Percentiles rank a stretch among this genome's conserved stretches.
phyloP scores from a whole-genome alignment of 139 green algal genomes.

The Bryopsis sp. region DNA sequence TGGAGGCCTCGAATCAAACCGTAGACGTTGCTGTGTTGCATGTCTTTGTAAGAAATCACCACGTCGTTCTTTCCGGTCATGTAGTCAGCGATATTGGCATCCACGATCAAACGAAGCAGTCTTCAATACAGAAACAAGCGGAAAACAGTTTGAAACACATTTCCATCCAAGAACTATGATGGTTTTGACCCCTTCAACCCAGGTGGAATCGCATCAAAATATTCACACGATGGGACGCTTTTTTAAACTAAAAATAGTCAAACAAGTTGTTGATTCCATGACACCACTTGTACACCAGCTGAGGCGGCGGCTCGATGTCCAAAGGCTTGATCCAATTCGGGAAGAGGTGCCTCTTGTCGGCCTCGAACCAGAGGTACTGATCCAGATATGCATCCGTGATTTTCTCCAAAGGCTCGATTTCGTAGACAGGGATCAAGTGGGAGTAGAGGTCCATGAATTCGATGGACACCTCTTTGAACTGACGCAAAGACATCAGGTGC shows the following conservation, averaged over 20 bases:
- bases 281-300: conserved; percentile 99
- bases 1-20: conserved; percentile 96
- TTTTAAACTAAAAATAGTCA: conserved; percentile 88
- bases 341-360: conserved; percentile 95
- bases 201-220: no score
- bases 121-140: no score
- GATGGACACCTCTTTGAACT: conserved; percentile 97
- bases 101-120: conserved; percentile 93
- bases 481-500: conserved; percentile 93
- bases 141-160: no score
- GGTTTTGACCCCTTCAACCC: no score
- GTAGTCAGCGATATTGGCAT: conserved; percentile 99
- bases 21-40: conserved; percentile 98
- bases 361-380: conserved; percentile 86
- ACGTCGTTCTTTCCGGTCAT: conserved; percentile 85
- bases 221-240: no score
- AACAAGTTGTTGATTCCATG: conserved; percentile 89
- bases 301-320: conserved; percentile 91
- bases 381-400: conserved; percentile 99
- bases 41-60: conserved; percentile 93
- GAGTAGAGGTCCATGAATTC: conserved; percentile 98
- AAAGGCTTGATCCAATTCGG: conserved; percentile 98
- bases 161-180: no score
- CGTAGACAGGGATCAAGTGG: conserved; percentile 92
- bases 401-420: conserved; percentile 99